A percentile compares a stretch with the other conserved stretches of the same genome.
phyloP scores from a whole-genome alignment of 805 yeast genomes.

The Metschnikowia kofuensis region DNA sequence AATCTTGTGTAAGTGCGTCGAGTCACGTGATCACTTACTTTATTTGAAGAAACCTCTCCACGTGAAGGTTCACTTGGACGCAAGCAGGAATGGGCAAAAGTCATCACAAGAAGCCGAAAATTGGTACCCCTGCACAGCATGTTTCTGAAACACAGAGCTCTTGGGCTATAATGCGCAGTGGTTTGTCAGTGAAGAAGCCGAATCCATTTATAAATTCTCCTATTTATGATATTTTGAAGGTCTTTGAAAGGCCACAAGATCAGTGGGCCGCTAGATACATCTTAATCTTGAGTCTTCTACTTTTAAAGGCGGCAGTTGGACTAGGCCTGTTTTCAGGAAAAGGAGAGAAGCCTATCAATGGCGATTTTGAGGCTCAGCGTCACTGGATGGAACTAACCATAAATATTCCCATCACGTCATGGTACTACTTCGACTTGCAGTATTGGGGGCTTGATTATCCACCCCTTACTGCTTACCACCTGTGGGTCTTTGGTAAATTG shows the following conservation, averaged over 20 bases:
- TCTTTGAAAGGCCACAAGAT: slow-evolving; percentile 75
- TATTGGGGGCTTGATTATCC: slow-evolving; percentile 99
- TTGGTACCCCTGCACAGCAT: not conserved
- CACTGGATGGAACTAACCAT: slow-evolving; percentile 96
- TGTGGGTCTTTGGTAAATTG: slow-evolving; percentile 71
- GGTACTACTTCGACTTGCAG: slow-evolving; percentile 88
- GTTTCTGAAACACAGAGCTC: not conserved
- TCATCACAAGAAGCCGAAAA: not conserved
- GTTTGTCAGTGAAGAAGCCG: not conserved
- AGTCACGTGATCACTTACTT: too few relatives aligned
- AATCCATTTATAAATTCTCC: slow-evolving; percentile 38
- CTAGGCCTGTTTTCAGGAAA: slow-evolving; percentile 84
- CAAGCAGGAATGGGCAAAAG: not conserved
- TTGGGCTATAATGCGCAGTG: not conserved
- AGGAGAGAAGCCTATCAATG: slow-evolving; percentile 72
- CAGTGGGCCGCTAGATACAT: slow-evolving; percentile 91
- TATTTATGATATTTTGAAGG: slow-evolving; percentile 69
- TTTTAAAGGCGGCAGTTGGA: slow-evolving; percentile 82
- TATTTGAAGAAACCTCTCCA: too few relatives aligned
- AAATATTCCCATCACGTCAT: slow-evolving; percentile 64
- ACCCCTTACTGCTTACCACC: slow-evolving; percentile 92
- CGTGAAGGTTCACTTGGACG: too few relatives aligned
- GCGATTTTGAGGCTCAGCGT: slow-evolving; percentile 97
- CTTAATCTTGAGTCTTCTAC: slow-evolving; percentile 65
- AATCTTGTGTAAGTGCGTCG: too few relatives aligned